phyloP scores from a whole-genome alignment of 1,139 yeast genomes.

The Zygoascus hellenicus region DNA sequence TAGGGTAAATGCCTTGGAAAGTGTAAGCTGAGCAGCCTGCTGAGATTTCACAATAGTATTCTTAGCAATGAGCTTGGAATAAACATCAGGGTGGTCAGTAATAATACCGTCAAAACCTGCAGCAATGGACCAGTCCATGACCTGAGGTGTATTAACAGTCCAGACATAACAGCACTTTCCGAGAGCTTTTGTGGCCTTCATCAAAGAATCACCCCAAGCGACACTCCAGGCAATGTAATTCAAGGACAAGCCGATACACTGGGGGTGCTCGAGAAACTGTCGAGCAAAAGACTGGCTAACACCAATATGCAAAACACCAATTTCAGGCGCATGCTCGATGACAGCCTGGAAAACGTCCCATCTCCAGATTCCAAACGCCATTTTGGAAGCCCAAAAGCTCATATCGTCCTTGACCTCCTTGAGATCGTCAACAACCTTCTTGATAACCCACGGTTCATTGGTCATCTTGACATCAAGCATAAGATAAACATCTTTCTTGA shows the following conservation, averaged over 20 bases:
- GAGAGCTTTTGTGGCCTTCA: slow-evolving; percentile 37
- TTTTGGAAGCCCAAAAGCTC: slow-evolving; percentile 57
- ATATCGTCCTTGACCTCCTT: slow-evolving; percentile 44
- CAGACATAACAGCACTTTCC: slow-evolving; percentile 62
- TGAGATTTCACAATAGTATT: slow-evolving; percentile 19
- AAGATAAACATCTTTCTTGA: slow-evolving; percentile 37
- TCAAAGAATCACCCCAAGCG: slow-evolving; percentile 36
- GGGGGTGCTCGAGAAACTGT: slow-evolving; percentile 33
- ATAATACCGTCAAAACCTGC: slow-evolving; percentile 56
- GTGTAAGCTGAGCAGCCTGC: slow-evolving; percentile 14
- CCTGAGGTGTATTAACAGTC: slow-evolving; percentile 60
- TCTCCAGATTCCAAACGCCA: slow-evolving; percentile 82
- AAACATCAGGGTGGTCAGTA: slow-evolving; percentile 50
- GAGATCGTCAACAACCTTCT: slow-evolving; percentile 48
- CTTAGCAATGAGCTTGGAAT: slow-evolving; percentile 14
- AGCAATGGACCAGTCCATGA: slow-evolving; percentile 41
- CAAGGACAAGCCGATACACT: slow-evolving; percentile 42
- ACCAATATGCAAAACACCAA: slow-evolving; percentile 50
- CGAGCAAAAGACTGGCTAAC: slow-evolving; percentile 38
- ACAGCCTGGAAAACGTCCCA: slow-evolving; percentile 56
- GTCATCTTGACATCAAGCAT: slow-evolving; percentile 81
- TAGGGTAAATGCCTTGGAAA: slow-evolving; percentile 14
- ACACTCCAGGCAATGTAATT: slow-evolving; percentile 40
- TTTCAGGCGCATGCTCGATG: slow-evolving; percentile 37
- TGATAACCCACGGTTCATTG: slow-evolving; percentile 55